phyloP scores from a whole-genome alignment of 1,284 basidiomycete genomes.

The Melampsora larici-populina region DNA sequence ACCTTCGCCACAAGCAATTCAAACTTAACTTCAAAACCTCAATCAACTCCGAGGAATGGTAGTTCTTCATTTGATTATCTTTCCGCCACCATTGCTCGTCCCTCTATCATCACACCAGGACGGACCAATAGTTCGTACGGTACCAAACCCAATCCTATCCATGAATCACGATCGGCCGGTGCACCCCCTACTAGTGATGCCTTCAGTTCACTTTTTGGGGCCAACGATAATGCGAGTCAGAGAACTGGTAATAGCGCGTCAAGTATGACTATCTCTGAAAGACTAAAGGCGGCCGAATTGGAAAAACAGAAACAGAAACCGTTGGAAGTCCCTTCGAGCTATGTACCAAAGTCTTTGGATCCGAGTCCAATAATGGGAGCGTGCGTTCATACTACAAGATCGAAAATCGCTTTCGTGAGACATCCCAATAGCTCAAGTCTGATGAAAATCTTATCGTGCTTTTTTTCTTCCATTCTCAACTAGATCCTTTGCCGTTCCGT shows the following conservation, averaged over 20 bases:
- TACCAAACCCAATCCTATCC: neutral
- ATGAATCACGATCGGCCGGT: neutral
- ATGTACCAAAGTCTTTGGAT: neutral
- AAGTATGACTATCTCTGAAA: constrained; percentile 25
- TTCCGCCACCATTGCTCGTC: constrained; percentile 14
- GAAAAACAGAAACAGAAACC: constrained; percentile 1
- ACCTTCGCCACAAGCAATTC: neutral
- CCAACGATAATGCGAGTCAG: constrained; percentile 4
- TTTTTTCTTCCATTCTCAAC: neutral
- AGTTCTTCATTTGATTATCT: constrained; percentile 31
- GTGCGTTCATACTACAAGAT: constrained; percentile 1
- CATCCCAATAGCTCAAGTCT: neutral
- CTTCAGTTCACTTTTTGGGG: constrained; percentile 35
- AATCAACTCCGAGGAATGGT: neutral
- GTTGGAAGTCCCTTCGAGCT: neutral
- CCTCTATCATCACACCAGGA: constrained; percentile 1
- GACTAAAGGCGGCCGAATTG: constrained; percentile 20
- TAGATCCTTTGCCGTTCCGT: neutral
- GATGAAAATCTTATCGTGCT: neutral
- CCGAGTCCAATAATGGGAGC: constrained; percentile 2
- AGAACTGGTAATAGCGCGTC: neutral
- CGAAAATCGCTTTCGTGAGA: neutral
- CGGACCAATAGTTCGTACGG: neutral
- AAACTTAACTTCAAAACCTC: neutral
- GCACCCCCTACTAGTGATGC: constrained; percentile 15